Base-by-base conservation (phyloP, 495 filamentous ascomycete genomes). In the Xylaria palmicola region DNA sequence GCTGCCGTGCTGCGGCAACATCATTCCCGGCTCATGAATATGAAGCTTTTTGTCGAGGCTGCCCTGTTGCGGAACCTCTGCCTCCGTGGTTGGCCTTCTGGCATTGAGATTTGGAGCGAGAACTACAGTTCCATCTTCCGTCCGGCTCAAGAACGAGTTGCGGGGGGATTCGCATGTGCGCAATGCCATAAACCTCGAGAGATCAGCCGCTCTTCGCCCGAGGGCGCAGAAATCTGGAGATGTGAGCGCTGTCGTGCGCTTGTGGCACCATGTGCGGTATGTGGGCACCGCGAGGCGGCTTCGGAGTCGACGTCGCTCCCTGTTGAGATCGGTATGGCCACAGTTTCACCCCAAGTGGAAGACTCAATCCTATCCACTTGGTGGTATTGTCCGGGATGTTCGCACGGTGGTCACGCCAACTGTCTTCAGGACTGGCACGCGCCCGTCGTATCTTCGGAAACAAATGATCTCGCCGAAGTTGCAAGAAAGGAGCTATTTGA, bases 371-470 rank as follows among this genome's bases (percentile, higher is more conserved):
- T 75, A 6, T 68, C 68, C 2, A 77, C 76, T 9, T 92, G 88
- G 88, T 84, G 80, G 66, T 88, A 84, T 77, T 93, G 90, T 62
- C 85, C 88, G 56, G 83, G 85, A 40, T 93, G 90, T 60, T 86
- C 85, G 19, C 90, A 93, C 62, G 88, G 89, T 45, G 89, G 89
- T 6, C 90, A 93, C 71, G 71, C 83, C 1, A 81, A 80, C 22
- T 93, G 90, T 63, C 79, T 92, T 48, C 77, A 79, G 47, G 81
- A 77, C 4, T 93, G 89, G 89, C 85, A 89, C 52, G 71, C 71
- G 8, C 60, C 72, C n/a, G 52, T 75, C 12, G 53, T 64, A 32
- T 26, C 62, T 59, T 64, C 20, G 29, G 44, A 7, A 36, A 60
- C 48, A 12, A 57, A 27, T 51, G 48, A 17, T 65, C 67, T 44